A percentile compares a stretch with the other conserved stretches of the same genome.
Evolutionary conservation across 148 eudicot genomes (phyloP).

Genomic region (Heliosperma pusillum): DNA sequence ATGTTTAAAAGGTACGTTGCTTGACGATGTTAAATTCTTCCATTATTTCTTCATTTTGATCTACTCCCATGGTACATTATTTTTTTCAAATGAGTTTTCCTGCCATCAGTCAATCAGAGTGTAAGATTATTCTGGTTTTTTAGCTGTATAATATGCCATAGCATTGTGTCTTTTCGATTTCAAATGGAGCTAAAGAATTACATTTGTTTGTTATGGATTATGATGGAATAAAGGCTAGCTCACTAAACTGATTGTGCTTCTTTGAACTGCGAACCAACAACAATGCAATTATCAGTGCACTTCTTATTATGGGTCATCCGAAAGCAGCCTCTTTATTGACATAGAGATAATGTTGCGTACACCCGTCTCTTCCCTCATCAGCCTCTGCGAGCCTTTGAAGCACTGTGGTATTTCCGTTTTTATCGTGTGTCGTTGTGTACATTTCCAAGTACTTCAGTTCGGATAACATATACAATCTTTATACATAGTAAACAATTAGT

Average conservation of each 20-base stretch:
- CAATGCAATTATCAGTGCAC: neutral
- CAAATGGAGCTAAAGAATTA: neutral
- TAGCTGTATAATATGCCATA: neutral
- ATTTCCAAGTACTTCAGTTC: neutral
- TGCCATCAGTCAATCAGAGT: neutral
- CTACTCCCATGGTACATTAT: neutral
- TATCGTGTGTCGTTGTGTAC: neutral
- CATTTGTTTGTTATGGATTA: neutral
- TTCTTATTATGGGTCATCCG: neutral
- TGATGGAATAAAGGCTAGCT: neutral
- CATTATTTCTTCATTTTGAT: neutral
- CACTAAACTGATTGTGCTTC: neutral
- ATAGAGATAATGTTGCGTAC: neutral
- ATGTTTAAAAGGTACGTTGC: constrained; percentile 92
- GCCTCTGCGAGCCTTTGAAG: too few species aligned
- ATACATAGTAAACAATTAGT: neutral
- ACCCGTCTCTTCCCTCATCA: too few species aligned
- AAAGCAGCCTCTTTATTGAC: neutral
- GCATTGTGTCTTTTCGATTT: neutral
- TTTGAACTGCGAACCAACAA: neutral
- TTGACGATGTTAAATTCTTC: neutral
- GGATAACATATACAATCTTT: neutral
- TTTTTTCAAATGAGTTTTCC: neutral
- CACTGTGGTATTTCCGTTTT: neutral
- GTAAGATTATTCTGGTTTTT: neutral